Percentiles rank a stretch among this genome's conserved stretches.
These are phyloP conservation scores for Phytophthora palmivora DNA, from an alignment of 352 stramenopile species.

Conservation along the genomic window DNA sequence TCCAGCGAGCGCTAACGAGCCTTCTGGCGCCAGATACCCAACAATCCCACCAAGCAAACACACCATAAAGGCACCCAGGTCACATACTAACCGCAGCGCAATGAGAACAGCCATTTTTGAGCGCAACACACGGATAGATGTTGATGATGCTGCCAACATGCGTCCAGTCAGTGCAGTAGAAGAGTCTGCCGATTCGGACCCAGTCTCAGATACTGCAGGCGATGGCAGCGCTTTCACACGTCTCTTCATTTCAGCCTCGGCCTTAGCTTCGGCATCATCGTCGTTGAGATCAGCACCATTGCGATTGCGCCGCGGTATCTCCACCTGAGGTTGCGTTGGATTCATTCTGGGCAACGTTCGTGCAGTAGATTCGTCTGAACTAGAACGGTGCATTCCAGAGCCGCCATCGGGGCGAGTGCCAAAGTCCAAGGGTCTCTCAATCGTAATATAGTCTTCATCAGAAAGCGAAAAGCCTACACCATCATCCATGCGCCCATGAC, in stretches of 20 bases:
- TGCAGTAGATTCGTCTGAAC: constrained; percentile 25
- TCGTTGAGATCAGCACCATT: constrained; percentile 11
- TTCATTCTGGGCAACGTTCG: constrained; percentile 29
- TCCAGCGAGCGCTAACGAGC: constrained; percentile 78
- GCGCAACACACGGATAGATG: constrained; percentile 33
- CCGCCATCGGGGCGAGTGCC: constrained; percentile 14
- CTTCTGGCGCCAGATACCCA: constrained; percentile 65
- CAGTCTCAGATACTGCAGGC: constrained; percentile 50
- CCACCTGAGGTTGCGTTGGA: constrained; percentile 21
- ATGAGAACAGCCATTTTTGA: constrained; percentile 48
- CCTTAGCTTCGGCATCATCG: constrained; percentile 20
- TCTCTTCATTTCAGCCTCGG: constrained; percentile 29
- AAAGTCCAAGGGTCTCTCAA: constrained; percentile 54
- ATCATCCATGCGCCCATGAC: constrained; percentile 41
- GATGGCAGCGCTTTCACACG: constrained; percentile 54
- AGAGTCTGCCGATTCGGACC: constrained; percentile 55
- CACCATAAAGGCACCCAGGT: constrained; percentile 80
- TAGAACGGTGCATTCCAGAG: constrained; percentile 20
- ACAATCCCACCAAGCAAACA: constrained; percentile 77
- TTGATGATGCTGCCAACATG: constrained; percentile 39
- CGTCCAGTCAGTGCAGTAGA: constrained; percentile 58
- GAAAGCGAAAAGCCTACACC: constrained; percentile 56
- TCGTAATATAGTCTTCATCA: constrained; percentile 76
- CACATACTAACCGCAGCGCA: constrained; percentile 52
- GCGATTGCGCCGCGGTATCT: constrained; percentile 13